These are phyloP conservation scores for Mentha longifolia DNA, from an alignment of 257 asterid genomes.

Conservation along the genomic window DNA sequence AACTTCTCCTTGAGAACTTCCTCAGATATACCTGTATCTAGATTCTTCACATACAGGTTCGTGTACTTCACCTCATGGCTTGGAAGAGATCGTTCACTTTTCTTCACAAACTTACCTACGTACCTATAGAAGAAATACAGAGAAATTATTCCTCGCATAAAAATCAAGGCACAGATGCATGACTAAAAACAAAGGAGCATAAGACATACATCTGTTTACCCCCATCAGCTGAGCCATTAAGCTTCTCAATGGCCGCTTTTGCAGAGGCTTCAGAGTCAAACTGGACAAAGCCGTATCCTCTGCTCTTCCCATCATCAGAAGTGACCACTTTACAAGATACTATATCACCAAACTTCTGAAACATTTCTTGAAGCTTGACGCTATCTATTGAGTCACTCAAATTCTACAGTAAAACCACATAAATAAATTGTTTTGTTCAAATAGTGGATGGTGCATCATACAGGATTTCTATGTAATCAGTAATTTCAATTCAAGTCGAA, in stretches of 20 bases:
- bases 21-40: conserved; percentile 62
- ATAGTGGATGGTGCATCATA: conserved; percentile 18
- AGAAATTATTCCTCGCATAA: background rate
- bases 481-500: conserved; percentile 2
- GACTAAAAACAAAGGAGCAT: conserved; percentile 9
- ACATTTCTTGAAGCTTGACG: conserved; percentile 55
- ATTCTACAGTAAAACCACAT: conserved; percentile 41
- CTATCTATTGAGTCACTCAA: conserved; percentile 47
- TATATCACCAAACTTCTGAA: conserved; percentile 56
- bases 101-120: conserved; percentile 63
- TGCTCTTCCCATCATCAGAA: conserved; percentile 62
- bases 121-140: conserved; percentile 40
- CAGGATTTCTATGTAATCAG: conserved; percentile 20
- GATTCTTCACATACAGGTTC: conserved; percentile 66
- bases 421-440: background rate
- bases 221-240: conserved; percentile 48
- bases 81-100: conserved; percentile 47
- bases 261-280: conserved; percentile 58
- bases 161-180: conserved; percentile 8
- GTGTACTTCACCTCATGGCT: conserved; percentile 50
- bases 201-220: conserved; percentile 53
- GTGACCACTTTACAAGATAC: conserved; percentile 57
- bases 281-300: conserved; percentile 70
- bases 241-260: conserved; percentile 55
- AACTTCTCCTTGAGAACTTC: conserved; percentile 58